Evolutionary conservation across 805 yeast genomes (phyloP).

Genomic region (Peterozyma xylosa): DNA sequence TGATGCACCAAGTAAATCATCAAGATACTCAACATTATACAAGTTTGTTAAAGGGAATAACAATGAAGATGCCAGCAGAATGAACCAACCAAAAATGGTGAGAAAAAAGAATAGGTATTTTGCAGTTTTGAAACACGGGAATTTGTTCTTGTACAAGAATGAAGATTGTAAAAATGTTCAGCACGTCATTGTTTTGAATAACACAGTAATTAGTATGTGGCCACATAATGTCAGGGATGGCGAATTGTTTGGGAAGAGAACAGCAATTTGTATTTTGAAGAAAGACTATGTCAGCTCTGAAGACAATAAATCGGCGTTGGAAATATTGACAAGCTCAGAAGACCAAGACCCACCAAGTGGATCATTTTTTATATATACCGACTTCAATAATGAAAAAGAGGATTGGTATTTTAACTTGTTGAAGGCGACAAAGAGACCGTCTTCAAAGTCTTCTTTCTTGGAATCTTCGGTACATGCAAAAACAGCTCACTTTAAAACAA

Average conservation of each 20-base stretch:
- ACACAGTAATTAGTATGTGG: constrained; percentile 74
- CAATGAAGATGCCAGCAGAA: constrained; percentile 21
- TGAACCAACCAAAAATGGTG: constrained; percentile 27
- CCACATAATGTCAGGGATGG: constrained; percentile 73
- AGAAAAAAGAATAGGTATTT: constrained; percentile 54
- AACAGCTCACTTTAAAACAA: constrained; percentile 64
- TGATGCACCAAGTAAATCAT: background rate
- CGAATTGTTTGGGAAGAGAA: constrained; percentile 69
- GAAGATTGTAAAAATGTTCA: constrained; percentile 56
- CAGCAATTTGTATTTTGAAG: constrained; percentile 69
- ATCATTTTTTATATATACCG: constrained; percentile 61
- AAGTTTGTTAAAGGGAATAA: background rate
- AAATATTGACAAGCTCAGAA: constrained; percentile 11
- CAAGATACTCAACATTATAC: background rate
- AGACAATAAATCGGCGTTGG: constrained; percentile 12
- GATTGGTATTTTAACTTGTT: constrained; percentile 87
- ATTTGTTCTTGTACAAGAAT: constrained; percentile 76
- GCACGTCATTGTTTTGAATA: constrained; percentile 72
- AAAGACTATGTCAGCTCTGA: constrained; percentile 24
- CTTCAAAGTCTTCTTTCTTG: constrained; percentile 17
- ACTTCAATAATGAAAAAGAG: constrained; percentile 76
- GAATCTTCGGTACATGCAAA: constrained; percentile 64
- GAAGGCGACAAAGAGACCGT: constrained; percentile 55
- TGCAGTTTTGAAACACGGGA: constrained; percentile 79
- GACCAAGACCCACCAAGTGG: constrained; percentile 23